A percentile compares a stretch with the other conserved stretches of the same genome.
Evolutionary conservation across 495 filamentous ascomycete species (phyloP).

Genomic region (Tuber microsphaerosporum): DNA sequence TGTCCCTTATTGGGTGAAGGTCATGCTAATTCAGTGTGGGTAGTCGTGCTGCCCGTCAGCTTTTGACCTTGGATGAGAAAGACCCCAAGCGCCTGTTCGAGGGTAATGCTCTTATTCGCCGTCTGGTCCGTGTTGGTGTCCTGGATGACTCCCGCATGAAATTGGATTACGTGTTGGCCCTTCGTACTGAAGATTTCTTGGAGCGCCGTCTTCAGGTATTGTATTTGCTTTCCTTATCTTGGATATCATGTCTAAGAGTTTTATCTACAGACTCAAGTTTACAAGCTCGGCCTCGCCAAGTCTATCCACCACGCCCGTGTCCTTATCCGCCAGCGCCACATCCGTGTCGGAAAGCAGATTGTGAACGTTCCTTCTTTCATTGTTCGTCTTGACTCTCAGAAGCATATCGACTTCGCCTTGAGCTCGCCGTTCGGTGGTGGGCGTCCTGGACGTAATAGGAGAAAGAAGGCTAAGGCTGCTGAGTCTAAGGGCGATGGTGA

Average conservation of each 20-base stretch:
- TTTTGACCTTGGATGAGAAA: conserved; percentile 99
- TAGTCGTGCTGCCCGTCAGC: conserved; percentile 98
- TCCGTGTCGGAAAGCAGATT: conserved; percentile 99
- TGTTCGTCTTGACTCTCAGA: conserved; percentile 98
- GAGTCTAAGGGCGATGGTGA: conserved; percentile 80
- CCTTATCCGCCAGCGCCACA: conserved; percentile 96
- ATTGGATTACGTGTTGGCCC: conserved; percentile 99
- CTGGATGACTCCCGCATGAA: conserved; percentile 99
- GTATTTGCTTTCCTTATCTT: not conserved
- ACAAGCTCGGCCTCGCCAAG: conserved; percentile 99
- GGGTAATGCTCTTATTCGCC: conserved; percentile 98
- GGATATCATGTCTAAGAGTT: not conserved
- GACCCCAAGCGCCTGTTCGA: conserved; percentile 99
- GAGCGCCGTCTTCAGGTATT: conserved; percentile 75
- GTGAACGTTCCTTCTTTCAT: conserved; percentile 99
- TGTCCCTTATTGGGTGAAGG: not conserved
- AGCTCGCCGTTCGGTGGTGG: conserved; percentile 96
- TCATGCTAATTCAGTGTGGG: conserved; percentile 14
- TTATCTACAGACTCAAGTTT: conserved; percentile 77
- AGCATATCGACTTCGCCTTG: conserved; percentile 99
- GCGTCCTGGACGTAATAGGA: conserved; percentile 88
- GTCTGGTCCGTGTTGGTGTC: conserved; percentile 98
- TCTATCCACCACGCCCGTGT: conserved; percentile 99
- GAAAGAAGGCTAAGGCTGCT: conserved; percentile 98
- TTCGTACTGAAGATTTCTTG: conserved; percentile 97